A percentile compares a stretch with the other conserved stretches of the same genome.
These are phyloP conservation scores for Suillus alpinus DNA, from an alignment of 768 basidiomycete species.

Conservation along the genomic window DNA sequence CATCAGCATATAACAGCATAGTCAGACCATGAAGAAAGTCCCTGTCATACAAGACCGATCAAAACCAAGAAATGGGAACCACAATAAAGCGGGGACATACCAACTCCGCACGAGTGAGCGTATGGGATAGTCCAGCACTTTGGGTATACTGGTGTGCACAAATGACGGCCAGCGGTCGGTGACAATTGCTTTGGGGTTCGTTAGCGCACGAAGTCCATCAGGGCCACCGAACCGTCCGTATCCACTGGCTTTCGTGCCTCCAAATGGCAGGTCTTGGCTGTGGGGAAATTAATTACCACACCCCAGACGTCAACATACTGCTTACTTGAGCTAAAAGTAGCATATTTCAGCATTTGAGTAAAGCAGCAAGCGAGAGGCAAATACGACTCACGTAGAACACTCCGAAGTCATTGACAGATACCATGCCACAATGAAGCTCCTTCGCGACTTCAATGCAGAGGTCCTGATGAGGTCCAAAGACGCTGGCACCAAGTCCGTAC, in stretches of 20 bases:
- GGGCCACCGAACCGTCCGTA: conserved; percentile 95
- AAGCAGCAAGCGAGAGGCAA: conserved; percentile 3
- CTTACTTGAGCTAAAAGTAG: conserved; percentile 61
- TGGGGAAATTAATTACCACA: conserved; percentile 5
- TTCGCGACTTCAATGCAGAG: conserved; percentile 79
- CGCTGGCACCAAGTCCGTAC: conserved; percentile 91
- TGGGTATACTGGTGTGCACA: conserved; percentile 83
- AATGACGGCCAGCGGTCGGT: conserved; percentile 82
- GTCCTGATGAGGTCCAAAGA: conserved; percentile 85
- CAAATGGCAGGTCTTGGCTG: conserved; percentile 93
- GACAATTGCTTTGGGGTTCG: conserved; percentile 85
- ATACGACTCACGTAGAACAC: conserved; percentile 69
- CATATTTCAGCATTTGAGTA: conserved; percentile 14
- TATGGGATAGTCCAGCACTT: conserved; percentile 82
- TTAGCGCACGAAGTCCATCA: conserved; percentile 87
- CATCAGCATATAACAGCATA: conserved; percentile 47
- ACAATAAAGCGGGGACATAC: conserved; percentile 39
- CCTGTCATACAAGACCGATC: conserved; percentile 29
- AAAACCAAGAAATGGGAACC: neutral
- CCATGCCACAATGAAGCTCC: conserved; percentile 91
- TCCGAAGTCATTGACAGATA: conserved; percentile 92
- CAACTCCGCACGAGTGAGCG: conserved; percentile 71
- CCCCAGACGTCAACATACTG: conserved; percentile 16
- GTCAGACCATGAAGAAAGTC: conserved; percentile 50
- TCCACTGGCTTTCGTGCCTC: conserved; percentile 87